These are phyloP conservation scores for Hypoxylon sp. DNA, from an alignment of 2,329 filamentous ascomycete species.

Conservation along the genomic window DNA sequence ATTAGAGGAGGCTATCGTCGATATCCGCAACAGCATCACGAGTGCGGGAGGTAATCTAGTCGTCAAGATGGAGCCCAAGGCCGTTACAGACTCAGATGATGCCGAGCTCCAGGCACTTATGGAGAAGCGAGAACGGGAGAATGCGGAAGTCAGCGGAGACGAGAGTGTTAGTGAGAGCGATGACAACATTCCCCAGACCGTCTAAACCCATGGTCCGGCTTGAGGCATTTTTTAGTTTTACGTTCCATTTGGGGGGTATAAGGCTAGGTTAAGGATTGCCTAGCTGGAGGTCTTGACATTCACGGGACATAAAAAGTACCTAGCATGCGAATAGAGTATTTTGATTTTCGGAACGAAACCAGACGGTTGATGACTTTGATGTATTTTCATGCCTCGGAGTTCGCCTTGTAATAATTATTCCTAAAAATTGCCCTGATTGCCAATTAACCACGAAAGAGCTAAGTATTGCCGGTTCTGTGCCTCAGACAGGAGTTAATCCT, in stretches of 20 bases:
- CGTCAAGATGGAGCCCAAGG: constrained; percentile 99
- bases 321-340: constrained; percentile 40
- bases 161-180: constrained; percentile 96
- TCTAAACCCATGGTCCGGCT: constrained; percentile 48
- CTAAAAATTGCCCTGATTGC: no score
- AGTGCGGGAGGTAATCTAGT: constrained; percentile 79
- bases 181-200: constrained; percentile 74
- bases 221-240: constrained; percentile 18
- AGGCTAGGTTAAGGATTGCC: constrained; percentile 32
- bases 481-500: no score
- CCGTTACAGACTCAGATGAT: constrained; percentile 97
- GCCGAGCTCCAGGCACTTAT: constrained; percentile 96
- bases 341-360: constrained; percentile 26
- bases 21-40: constrained; percentile 84
- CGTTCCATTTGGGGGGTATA: constrained; percentile 25
- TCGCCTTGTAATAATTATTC: no score
- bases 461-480: no score
- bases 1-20: constrained; percentile 88
- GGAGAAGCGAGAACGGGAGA: constrained; percentile 98
- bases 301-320: constrained; percentile 39
- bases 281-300: constrained; percentile 36
- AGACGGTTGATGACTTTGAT: no score
- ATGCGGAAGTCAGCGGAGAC: constrained; percentile 96
- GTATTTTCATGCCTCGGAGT: no score
- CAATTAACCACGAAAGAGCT: no score